A percentile compares a stretch with the other conserved stretches of the same genome.
Evolutionary conservation across 2,329 filamentous ascomycete species (phyloP).

Genomic region (Trichoderma koningii): DNA sequence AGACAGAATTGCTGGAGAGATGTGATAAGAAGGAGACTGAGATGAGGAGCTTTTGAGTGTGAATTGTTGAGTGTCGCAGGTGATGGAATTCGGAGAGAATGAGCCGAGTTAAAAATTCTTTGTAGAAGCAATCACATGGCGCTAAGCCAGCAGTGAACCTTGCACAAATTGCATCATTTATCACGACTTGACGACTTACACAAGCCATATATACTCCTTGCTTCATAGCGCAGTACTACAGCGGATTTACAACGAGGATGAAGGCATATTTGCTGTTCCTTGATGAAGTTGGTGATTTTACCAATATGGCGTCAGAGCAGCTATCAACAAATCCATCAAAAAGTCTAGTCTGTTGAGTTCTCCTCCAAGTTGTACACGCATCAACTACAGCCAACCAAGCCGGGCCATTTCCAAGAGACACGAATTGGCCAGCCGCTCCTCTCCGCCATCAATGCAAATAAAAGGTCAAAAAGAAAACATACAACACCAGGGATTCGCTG

Average conservation of each 20-base stretch:
- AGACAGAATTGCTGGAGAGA: neutral
- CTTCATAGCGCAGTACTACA: too few relatives aligned
- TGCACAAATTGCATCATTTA: conserved; percentile 22
- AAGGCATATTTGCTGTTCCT: neutral
- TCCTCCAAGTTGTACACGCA: too few relatives aligned
- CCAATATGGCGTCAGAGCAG: too few relatives aligned
- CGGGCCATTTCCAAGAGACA: too few relatives aligned
- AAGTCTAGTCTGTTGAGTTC: too few relatives aligned
- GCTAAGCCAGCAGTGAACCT: neutral
- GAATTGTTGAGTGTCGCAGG: neutral
- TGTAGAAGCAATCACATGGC: conserved; percentile 16
- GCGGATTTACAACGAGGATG: neutral
- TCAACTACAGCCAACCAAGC: too few relatives aligned
- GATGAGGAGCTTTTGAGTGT: neutral
- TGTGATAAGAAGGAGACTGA: neutral
- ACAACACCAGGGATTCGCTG: conserved; percentile 19
- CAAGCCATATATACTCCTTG: too few relatives aligned
- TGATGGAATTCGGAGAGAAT: neutral
- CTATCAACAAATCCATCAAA: too few relatives aligned
- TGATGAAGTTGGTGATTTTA: too few relatives aligned
- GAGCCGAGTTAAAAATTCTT: conserved; percentile 7
- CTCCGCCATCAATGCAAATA: neutral
- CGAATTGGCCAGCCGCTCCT: too few relatives aligned
- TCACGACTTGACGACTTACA: conserved; percentile 9
- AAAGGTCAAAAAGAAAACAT: conserved; percentile 1